Percentiles rank a stretch among this genome's conserved stretches.
These are phyloP conservation scores for Plasmodium yoelii DNA, from an alignment of 169 alveolate species.

Conservation along the genomic window DNA sequence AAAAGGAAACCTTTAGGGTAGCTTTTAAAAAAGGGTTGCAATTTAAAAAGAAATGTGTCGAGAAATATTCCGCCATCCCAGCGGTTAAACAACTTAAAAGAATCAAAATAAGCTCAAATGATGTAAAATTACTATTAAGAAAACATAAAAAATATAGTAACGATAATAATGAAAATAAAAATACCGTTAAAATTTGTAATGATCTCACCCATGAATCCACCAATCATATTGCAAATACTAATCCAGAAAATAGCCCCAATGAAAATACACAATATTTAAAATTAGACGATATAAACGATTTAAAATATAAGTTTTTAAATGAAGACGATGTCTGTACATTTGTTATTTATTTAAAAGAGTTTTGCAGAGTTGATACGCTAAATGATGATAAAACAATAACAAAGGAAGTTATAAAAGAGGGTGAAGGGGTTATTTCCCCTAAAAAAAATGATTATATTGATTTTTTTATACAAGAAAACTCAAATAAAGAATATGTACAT, in stretches of 20 bases:
- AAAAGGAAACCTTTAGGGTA: slow-evolving; percentile 66
- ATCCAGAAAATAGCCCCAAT: neutral
- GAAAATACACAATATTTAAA: neutral
- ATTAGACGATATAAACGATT: slow-evolving; percentile 44
- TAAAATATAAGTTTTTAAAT: slow-evolving; percentile 55
- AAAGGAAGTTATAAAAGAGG: slow-evolving; percentile 72
- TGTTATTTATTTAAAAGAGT: slow-evolving; percentile 73
- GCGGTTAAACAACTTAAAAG: slow-evolving; percentile 6
- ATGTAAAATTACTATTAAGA: slow-evolving; percentile 37
- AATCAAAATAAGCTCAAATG: slow-evolving; percentile 55
- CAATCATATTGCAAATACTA: neutral
- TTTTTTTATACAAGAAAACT: slow-evolving; percentile 46
- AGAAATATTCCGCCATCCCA: slow-evolving; percentile 21
- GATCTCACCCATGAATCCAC: too few species aligned
- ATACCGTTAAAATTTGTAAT: neutral
- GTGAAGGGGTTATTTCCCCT: slow-evolving; percentile 62
- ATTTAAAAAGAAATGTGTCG: slow-evolving; percentile 68
- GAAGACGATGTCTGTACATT: slow-evolving; percentile 51
- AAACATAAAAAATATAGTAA: slow-evolving; percentile 9
- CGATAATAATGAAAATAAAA: neutral
- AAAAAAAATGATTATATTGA: slow-evolving; percentile 76
- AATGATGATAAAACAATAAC: slow-evolving; percentile 68
- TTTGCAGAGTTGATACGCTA: slow-evolving; percentile 57
- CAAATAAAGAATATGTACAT: slow-evolving; percentile 57
- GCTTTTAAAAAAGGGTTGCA: slow-evolving; percentile 56